phyloP scores from a whole-genome alignment of 148 eudicot species.

The Rheum nobile region DNA sequence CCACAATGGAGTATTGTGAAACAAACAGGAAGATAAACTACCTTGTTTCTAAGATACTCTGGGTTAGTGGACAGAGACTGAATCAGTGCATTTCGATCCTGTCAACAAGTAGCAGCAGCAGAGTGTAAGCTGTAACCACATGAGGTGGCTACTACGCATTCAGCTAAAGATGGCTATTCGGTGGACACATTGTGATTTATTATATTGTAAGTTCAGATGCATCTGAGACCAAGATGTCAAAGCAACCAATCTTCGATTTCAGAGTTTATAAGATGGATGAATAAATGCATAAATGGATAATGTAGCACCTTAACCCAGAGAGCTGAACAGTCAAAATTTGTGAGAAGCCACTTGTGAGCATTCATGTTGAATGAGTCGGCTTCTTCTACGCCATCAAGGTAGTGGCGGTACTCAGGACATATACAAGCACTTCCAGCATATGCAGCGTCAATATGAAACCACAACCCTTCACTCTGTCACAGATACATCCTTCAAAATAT shows the following conservation, averaged over 20 bases:
- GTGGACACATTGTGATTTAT: not conserved
- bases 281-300: not conserved
- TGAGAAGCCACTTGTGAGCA: constrained; percentile 90
- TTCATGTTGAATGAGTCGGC: constrained; percentile 91
- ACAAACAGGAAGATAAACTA: constrained; percentile 19
- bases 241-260: not conserved
- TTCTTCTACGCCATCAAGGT: constrained; percentile 75
- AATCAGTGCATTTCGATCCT: constrained; percentile 69
- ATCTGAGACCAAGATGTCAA: not conserved
- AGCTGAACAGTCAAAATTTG: constrained; percentile 92
- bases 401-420: constrained; percentile 80
- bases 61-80: constrained; percentile 91
- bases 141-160: not conserved
- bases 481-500: constrained; percentile 12
- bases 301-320: constrained; percentile 71
- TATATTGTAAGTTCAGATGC: not conserved
- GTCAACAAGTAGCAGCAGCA: constrained; percentile 17
- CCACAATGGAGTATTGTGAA: not conserved
- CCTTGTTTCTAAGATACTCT: constrained; percentile 84
- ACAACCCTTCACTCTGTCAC: constrained; percentile 55
- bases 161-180: not conserved
- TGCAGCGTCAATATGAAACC: constrained; percentile 96
- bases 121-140: not conserved
- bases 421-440: constrained; percentile 98
- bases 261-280: not conserved